Percentiles rank a stretch among this genome's conserved stretches.
phyloP scores from a whole-genome alignment of 1,284 basidiomycete species.

The Abortiporus biennis region DNA sequence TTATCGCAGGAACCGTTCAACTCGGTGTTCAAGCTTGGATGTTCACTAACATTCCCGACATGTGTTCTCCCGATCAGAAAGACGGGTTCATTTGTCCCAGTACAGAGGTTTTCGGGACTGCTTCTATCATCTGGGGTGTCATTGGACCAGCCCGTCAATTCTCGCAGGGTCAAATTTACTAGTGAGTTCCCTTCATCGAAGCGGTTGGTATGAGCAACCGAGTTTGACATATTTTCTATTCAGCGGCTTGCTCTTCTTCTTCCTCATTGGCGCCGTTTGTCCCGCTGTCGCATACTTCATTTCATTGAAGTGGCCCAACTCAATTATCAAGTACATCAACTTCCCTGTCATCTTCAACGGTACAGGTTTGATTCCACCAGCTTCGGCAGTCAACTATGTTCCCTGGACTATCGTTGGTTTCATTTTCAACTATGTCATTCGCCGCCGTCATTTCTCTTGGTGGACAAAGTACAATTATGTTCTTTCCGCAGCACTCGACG shows the following conservation, averaged over 20 bases:
- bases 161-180: constrained; percentile 24
- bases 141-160: constrained; percentile 35
- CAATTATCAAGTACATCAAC: constrained; percentile 68
- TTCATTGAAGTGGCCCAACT: constrained; percentile 49
- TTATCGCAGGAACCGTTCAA: constrained; percentile 59
- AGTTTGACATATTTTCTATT: constrained; percentile 27
- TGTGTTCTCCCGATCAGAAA: constrained; percentile 30
- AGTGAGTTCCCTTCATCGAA: constrained; percentile 3
- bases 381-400: constrained; percentile 37
- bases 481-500: constrained; percentile 43
- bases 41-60: constrained; percentile 35
- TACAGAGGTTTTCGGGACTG: constrained; percentile 30
- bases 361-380: constrained; percentile 32
- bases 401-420: constrained; percentile 33
- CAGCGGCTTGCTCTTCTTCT: constrained; percentile 39
- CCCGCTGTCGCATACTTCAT: constrained; percentile 4
- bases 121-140: constrained; percentile 35
- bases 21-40: constrained; percentile 57
- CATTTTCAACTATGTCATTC: constrained; percentile 39
- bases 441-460: constrained; percentile 34
- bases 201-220: not conserved
- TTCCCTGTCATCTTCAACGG: constrained; percentile 45
- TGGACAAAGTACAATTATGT: constrained; percentile 49
- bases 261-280: constrained; percentile 30
- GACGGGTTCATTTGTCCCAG: constrained; percentile 30